These are phyloP conservation scores for Pezicula rhizophila DNA, from an alignment of 2,329 filamentous ascomycete species.

Conservation along the genomic window DNA sequence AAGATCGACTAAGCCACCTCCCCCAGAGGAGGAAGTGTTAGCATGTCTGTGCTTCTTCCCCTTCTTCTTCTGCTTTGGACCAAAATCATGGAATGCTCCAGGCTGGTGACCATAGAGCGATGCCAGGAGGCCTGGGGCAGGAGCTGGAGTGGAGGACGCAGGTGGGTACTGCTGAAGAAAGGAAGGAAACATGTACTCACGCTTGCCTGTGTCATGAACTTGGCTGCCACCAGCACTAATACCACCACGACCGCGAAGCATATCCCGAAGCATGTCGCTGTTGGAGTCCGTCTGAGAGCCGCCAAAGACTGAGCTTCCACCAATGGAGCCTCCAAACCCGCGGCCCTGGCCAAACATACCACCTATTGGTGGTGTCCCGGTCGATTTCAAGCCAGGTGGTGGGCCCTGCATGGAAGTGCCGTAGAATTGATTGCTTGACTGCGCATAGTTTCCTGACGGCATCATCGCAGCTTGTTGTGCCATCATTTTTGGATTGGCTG, in stretches of 20 bases:
- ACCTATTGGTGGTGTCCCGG: conserved; percentile 81
- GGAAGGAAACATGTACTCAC: conserved; percentile 96
- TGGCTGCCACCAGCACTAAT: conserved; percentile 56
- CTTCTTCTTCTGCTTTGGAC: conserved; percentile 99
- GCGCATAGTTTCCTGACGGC: conserved; percentile 48
- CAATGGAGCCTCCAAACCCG: conserved; percentile 65
- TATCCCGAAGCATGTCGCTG: conserved; percentile 73
- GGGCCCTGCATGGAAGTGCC: conserved; percentile 82
- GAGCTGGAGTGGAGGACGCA: conserved; percentile 75
- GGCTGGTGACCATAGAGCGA: conserved; percentile 84
- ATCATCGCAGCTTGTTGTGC: conserved; percentile 86
- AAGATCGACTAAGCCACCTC: conserved; percentile 99
- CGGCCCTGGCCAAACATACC: conserved; percentile 89
- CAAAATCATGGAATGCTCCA: conserved; percentile 84
- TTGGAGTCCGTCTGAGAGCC: conserved; percentile 65
- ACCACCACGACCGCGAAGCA: conserved; percentile 65
- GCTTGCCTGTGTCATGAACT: conserved; percentile 83
- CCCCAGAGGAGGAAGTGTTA: conserved; percentile 99
- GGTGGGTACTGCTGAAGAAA: conserved; percentile 82
- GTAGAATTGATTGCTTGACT: conserved; percentile 68
- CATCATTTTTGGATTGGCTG: conserved; percentile 75
- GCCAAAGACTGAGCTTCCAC: conserved; percentile 52
- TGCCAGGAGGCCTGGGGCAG: conserved; percentile 84
- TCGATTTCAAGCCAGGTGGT: conserved; percentile 90
- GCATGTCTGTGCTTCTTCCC: conserved; percentile 99